Base-by-base conservation (phyloP, 495 filamentous ascomycete genomes). In the Aspergillus avenaceus region DNA sequence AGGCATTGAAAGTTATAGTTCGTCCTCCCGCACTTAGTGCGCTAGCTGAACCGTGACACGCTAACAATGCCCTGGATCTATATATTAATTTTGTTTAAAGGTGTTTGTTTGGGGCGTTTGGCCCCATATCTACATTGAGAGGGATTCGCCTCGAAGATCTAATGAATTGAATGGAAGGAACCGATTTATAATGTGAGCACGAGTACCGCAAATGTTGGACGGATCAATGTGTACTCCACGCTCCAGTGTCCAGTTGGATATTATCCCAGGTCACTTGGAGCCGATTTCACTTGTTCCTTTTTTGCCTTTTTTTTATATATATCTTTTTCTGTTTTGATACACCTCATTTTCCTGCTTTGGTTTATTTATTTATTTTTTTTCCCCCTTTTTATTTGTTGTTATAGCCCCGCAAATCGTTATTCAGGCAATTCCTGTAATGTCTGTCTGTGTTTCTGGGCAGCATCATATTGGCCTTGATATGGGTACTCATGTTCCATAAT, bases 131-230 rank as follows among this genome's bases (percentile, higher is more conserved):
- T 31, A 38, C 42, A 49, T 25, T 31, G 27, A 37, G 47, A 45
- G 49, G 36, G 45, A 29, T 14, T 48, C 49, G 45, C 41, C 51
- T 32, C 43, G 22, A 44, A 21, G 21, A 41, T 16, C 38, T 61
- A 55, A 61, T 61, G 52, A 61, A 28, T 50, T 57, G 48, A 57
- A 52, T 42, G 51, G 45, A 41, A 55, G 38, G 31, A 16, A 52
- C 19, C 36, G 32, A 26, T 18, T 45, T 40, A 44, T 46, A 55
- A 46, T 50, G 48, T 18, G 56, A 55, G 31, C 47, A 55, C 19
- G 56, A 46, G 42, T 47, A 37, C 42, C 42, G 19, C 16, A 2
- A 19, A 36, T 14, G 18, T 41, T 23, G 36, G 41, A 34, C 19
- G 19, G 14, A 21, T 44, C 45, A 21, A 50, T 29, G 53, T 45